A percentile compares a stretch with the other conserved stretches of the same genome.
These are phyloP conservation scores for Hypomyces perniciosus DNA, from an alignment of 2,329 filamentous ascomycete species.

Conservation along the genomic window DNA sequence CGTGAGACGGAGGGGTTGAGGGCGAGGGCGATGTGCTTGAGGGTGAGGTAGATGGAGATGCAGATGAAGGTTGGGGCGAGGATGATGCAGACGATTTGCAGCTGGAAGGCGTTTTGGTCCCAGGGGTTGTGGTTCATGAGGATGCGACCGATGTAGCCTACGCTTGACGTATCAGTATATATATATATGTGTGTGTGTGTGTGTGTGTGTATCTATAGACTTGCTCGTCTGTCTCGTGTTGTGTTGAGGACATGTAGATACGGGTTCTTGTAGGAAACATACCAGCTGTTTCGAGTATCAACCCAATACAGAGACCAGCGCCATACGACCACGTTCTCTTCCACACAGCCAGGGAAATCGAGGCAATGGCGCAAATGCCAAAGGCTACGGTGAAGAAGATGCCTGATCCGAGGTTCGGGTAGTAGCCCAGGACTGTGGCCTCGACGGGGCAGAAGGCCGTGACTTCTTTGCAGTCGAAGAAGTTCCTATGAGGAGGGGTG, in stretches of 20 bases:
- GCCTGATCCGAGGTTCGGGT: slow-evolving; percentile 50
- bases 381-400: slow-evolving; percentile 48
- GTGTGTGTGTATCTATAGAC: neutral
- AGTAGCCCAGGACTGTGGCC: slow-evolving; percentile 50
- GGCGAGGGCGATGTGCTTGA: slow-evolving; percentile 51
- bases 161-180: neutral
- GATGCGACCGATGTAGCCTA: slow-evolving; percentile 49
- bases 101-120: slow-evolving; percentile 47
- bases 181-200: neutral
- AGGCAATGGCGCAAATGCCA: slow-evolving; percentile 35
- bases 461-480: slow-evolving; percentile 29
- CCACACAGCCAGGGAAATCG: slow-evolving; percentile 39
- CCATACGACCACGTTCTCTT: slow-evolving; percentile 52
- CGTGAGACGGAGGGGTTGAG: slow-evolving; percentile 46
- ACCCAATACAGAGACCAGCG: slow-evolving; percentile 42
- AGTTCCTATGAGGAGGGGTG: slow-evolving; percentile 4
- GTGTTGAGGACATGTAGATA: neutral
- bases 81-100: slow-evolving; percentile 55
- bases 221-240: neutral
- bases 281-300: slow-evolving; percentile 47
- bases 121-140: slow-evolving; percentile 49
- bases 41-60: slow-evolving; percentile 57
- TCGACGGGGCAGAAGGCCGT: slow-evolving; percentile 42
- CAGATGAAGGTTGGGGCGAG: slow-evolving; percentile 55
- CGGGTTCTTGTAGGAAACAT: slow-evolving; percentile 14